These are phyloP conservation scores for Globisporangium rhizosaccharum DNA, from an alignment of 352 stramenopile species.

Conservation along the genomic window DNA sequence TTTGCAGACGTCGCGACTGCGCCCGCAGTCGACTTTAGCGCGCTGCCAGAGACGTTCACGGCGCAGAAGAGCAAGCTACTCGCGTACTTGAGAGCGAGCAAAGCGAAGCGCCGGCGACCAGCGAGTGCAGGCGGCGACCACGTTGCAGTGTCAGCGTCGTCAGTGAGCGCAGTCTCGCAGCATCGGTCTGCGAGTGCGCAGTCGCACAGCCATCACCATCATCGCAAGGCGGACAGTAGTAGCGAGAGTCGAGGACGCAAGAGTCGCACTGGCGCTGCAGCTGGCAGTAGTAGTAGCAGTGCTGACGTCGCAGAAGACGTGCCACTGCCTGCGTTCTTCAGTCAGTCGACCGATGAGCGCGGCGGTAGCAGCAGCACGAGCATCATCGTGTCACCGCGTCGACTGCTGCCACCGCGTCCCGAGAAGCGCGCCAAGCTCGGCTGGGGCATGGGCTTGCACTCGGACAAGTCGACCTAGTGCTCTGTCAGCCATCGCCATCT, in stretches of 20 bases:
- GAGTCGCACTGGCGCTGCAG: neutral
- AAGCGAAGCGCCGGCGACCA: conserved; percentile 22
- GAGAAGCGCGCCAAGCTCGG: conserved; percentile 61
- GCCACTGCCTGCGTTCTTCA: conserved; percentile 44
- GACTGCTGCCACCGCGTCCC: neutral
- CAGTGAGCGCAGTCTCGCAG: conserved; percentile 9
- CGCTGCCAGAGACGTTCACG: conserved; percentile 40
- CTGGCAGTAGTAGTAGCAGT: conserved; percentile 7
- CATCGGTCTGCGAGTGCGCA: conserved; percentile 8
- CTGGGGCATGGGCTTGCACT: conserved; percentile 76
- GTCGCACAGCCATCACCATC: conserved; percentile 17
- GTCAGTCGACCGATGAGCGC: conserved; percentile 14
- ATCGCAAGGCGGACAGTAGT: conserved; percentile 10
- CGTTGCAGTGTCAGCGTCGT: conserved; percentile 5
- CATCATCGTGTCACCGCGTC: neutral
- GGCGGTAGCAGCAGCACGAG: conserved; percentile 4
- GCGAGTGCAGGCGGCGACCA: conserved; percentile 1
- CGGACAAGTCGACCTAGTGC: conserved; percentile 4
- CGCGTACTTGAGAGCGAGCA: conserved; percentile 44
- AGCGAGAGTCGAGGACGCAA: neutral
- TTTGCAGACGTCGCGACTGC: conserved; percentile 35
- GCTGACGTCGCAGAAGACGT: conserved; percentile 37
- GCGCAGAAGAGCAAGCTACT: conserved; percentile 56
- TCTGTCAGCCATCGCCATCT: neutral
- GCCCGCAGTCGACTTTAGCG: conserved; percentile 31